phyloP scores from a whole-genome alignment of 352 stramenopile genomes.

The Pythium angustatum region DNA sequence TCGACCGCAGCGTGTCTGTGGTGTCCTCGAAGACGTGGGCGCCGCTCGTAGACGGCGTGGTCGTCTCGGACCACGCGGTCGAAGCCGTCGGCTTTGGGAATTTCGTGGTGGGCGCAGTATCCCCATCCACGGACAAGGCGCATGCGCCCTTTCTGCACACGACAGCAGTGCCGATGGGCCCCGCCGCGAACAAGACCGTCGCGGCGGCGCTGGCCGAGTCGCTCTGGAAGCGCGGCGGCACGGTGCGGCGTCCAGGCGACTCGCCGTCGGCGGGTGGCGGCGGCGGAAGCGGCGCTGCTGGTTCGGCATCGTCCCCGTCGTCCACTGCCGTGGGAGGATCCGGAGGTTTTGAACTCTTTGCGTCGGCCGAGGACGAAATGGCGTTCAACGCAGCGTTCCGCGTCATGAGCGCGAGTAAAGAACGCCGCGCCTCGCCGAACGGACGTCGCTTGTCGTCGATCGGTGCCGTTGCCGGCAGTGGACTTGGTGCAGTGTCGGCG shows the following conservation, averaged over 20 bases:
- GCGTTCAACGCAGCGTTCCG: conserved; percentile 39
- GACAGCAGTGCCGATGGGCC: background rate
- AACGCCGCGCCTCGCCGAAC: conserved; percentile 13
- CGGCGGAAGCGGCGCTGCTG: background rate
- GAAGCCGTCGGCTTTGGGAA: conserved; percentile 25
- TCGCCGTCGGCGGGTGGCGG: background rate
- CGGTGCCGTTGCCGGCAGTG: background rate
- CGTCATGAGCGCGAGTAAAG: conserved; percentile 34
- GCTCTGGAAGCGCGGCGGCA: conserved; percentile 56
- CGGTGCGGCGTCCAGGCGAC: conserved; percentile 16
- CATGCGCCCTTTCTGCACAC: background rate
- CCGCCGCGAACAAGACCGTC: background rate
- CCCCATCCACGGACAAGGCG: too few species aligned
- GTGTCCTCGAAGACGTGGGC: background rate
- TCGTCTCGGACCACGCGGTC: background rate
- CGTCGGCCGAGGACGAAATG: conserved; percentile 33
- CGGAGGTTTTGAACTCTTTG: conserved; percentile 25
- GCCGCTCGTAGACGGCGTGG: background rate
- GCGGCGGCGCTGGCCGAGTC: conserved; percentile 30
- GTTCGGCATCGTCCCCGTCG: background rate
- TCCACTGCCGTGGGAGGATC: background rate
- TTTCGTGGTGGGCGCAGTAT: conserved; percentile 19
- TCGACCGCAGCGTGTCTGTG: background rate
- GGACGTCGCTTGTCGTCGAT: conserved; percentile 18
- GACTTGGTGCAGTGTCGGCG: background rate